Base-by-base conservation (phyloP, 371 early-diverging fungal genomes). In the Apophysomyces ossiformis region DNA sequence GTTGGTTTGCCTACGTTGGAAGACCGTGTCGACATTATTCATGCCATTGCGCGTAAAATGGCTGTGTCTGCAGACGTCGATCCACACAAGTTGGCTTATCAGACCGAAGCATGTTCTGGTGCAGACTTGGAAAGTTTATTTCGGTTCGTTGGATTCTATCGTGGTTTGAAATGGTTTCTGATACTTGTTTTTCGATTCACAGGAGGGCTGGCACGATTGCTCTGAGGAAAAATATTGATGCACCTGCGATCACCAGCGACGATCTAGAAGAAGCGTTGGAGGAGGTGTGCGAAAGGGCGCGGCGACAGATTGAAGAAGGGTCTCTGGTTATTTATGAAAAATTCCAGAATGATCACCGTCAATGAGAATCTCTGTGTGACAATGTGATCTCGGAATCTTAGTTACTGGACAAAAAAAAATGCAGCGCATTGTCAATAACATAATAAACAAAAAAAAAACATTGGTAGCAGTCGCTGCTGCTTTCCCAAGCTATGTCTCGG, bases 91-190 rank as follows among this genome's bases (percentile, higher is more conserved):
- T 35, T 87, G n/a, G 89, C 86, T 5, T 35, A 72, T 1, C 59
- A 70, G 45, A 89, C 89, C 1, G 80, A 79, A 32, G 76, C 78
- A 32, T 89, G 85, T 70, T 83, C 86, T 12, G 84, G 87, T 35
- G 87, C 90, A 16, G 92, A 91, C 73, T 60, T 92, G 16, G 78
- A 75, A 7, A 81, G 75, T 32, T 59, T 92, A 46, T 73, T 90
- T 21, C 78, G 90, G 89, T 87, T 75, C 57, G 57, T 46, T 21
- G 32, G 32, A 26, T 26, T 26, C 32, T 26, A 26, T 26, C 13
- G 15, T 46, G 41, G 26, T 39, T 41, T 1, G 37, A 41, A 5
- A 56, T 13, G 32, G 12, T 6, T 37, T 1, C 16, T 57, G 3
- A 38, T 57, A 41, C 56, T 45, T 45, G 5, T 38, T 32, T 16